phyloP scores from a whole-genome alignment of 2,329 filamentous ascomycete genomes.

The Rhinocladiella mackenziei region DNA sequence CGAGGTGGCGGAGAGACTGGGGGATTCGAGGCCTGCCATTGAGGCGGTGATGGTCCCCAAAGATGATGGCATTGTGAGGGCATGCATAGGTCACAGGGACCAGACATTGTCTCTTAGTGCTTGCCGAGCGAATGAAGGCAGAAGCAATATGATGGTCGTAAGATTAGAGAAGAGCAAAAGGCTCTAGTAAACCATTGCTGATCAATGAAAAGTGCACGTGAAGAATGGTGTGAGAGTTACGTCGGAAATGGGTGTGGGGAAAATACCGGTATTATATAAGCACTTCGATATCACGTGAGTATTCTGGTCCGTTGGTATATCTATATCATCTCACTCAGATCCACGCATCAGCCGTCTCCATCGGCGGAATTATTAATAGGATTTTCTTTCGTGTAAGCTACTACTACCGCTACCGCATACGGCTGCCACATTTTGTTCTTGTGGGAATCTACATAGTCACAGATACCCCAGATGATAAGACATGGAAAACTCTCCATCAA shows the following conservation, averaged over 20 bases:
- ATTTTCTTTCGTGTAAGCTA: no score
- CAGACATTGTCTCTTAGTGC: constrained; percentile 14
- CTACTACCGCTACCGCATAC: no score
- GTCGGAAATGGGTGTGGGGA: neutral
- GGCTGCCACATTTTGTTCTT: no score
- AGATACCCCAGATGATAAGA: no score
- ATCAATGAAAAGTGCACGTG: constrained; percentile 21
- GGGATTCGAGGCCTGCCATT: constrained; percentile 13
- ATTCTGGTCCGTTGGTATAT: no score
- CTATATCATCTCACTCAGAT: no score
- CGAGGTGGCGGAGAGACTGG: constrained; percentile 4
- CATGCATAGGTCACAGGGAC: constrained; percentile 15
- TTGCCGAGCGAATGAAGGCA: constrained; percentile 14
- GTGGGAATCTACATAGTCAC: no score
- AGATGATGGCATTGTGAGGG: constrained; percentile 9
- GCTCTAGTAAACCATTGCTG: constrained; percentile 13
- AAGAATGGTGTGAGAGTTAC: neutral
- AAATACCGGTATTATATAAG: constrained; percentile 2
- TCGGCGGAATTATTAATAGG: no score
- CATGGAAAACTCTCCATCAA: no score
- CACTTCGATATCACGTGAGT: neutral
- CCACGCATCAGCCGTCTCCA: no score
- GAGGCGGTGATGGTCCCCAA: constrained; percentile 1
- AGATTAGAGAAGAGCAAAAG: constrained; percentile 3
- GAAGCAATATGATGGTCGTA: constrained; percentile 2